A percentile compares a stretch with the other conserved stretches of the same genome.
phyloP scores from a whole-genome alignment of 306 rosid species.

The Cucurbita argyrosperma region DNA sequence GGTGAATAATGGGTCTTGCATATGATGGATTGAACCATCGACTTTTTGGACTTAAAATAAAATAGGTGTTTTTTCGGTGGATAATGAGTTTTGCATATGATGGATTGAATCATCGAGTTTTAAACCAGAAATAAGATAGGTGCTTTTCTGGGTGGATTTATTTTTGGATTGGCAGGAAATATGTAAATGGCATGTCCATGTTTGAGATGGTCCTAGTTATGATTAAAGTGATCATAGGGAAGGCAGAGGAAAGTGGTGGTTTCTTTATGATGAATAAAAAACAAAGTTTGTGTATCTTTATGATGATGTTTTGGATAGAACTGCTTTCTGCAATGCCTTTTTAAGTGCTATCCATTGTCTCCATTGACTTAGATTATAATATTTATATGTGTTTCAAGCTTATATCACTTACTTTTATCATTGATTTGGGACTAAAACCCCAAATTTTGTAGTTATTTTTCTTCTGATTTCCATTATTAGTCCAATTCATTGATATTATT shows the following conservation, averaged over 20 bases:
- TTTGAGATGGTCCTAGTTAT: background rate
- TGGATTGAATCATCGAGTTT: too few species aligned
- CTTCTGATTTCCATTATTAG: background rate
- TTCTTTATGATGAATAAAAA: background rate
- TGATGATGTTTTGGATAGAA: background rate
- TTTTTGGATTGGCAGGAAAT: too few species aligned
- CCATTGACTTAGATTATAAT: background rate
- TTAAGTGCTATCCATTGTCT: background rate
- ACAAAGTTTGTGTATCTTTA: background rate
- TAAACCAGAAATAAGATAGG: too few species aligned
- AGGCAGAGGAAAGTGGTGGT: background rate
- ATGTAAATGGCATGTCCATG: background rate
- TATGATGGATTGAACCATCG: too few species aligned
- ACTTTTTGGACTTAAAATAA: background rate
- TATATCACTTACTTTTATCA: background rate
- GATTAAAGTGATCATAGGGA: conserved; percentile 1
- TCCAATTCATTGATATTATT: too few species aligned
- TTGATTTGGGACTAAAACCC: background rate
- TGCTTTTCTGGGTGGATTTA: background rate
- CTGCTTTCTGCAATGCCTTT: background rate
- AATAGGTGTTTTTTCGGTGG: too few species aligned
- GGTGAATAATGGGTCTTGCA: too few species aligned
- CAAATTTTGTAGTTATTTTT: background rate
- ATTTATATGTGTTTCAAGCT: background rate
- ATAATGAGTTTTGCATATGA: too few species aligned